Evolutionary conservation across 2,329 filamentous ascomycete genomes (phyloP).

Genomic region (Furcasterigmium sp.): DNA sequence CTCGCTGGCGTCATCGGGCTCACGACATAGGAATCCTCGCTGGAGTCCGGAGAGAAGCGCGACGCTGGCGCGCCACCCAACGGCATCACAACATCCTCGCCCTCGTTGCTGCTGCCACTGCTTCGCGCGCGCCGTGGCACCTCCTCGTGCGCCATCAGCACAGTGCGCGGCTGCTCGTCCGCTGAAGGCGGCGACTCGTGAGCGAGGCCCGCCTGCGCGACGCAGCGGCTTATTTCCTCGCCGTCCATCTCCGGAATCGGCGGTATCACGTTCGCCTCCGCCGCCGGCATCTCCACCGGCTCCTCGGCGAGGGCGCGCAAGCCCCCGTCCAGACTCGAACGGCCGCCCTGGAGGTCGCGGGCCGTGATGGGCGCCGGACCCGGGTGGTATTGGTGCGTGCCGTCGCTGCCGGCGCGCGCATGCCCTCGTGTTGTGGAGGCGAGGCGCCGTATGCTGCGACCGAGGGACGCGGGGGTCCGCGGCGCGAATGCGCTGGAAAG

Average conservation of each 20-base stretch:
- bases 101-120: slow-evolving; percentile 16
- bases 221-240: background rate
- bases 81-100: slow-evolving; percentile 13
- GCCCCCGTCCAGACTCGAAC: background rate
- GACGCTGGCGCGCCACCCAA: slow-evolving; percentile 2
- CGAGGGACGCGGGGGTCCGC: slow-evolving; percentile 10
- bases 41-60: background rate
- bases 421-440: background rate
- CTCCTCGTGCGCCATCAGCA: slow-evolving; percentile 4
- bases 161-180: background rate
- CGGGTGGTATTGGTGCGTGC: slow-evolving; percentile 1
- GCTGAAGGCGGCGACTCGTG: background rate
- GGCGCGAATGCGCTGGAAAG: slow-evolving; percentile 11
- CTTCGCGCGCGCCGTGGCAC: slow-evolving; percentile 17
- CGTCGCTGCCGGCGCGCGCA: slow-evolving; percentile 2
- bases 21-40: slow-evolving; percentile 11
- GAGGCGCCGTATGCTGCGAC: slow-evolving; percentile 7
- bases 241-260: slow-evolving; percentile 7
- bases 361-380: background rate
- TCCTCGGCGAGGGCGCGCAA: background rate
- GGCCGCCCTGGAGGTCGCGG: background rate
- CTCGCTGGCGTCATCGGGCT: slow-evolving; percentile 11
- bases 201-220: background rate
- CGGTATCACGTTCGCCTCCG: background rate
- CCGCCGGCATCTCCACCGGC: background rate